Evolutionary conservation across 768 basidiomycete genomes (phyloP), one percentile per base, ranked within the genome.

Genomic region (Pulveroboletus ravenelii): DNA sequence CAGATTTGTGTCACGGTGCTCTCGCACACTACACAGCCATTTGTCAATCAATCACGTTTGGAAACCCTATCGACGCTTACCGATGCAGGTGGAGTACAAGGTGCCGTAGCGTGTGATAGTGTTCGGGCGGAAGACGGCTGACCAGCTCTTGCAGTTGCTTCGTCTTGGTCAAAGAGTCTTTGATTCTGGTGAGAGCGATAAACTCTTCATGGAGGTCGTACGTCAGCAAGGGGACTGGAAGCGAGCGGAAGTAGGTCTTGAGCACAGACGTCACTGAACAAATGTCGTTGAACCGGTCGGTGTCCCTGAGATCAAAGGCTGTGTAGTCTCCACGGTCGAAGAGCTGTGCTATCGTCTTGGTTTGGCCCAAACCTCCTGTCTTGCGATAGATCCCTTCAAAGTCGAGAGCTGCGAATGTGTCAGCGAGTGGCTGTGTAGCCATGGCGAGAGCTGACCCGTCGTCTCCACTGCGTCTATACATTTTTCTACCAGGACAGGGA

Each of bases 351-450:
- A 99, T 97, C 46, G 78, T 78, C 72, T 95, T 95, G 32, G 91
- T 88, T 61, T 94, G 94, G 3, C 88, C 80, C 27, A 89, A 84
- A 3, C 96, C 96, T 29, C 96, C 96, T 0, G 87, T 92, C 73
- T 99, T 99, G 55, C 96, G 91, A 69, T 99, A 99, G 56, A 99
- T 92, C 10, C 96, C 96, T 68, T 99, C 96, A 62, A 93, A 93
- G 52, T 96, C 92, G 72, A 97, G 78, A 5, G 89, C 94, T 90
- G 45, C 29, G 29, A 27, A 44, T n/a, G 25, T 12, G 50, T 56
- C 29, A 60, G 14, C 29, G 41, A 18, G 32, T 6, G 38, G 20
- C 14, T 15, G 13, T 3, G 38, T 23, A 18, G 10, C 32, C 2
- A 13, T 43, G 7, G 32, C 4, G 31, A 13, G 25, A 34, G 70